Conservation (phyloP, 495 filamentous ascomycete genomes). For the Penicillium angulare region DNA sequence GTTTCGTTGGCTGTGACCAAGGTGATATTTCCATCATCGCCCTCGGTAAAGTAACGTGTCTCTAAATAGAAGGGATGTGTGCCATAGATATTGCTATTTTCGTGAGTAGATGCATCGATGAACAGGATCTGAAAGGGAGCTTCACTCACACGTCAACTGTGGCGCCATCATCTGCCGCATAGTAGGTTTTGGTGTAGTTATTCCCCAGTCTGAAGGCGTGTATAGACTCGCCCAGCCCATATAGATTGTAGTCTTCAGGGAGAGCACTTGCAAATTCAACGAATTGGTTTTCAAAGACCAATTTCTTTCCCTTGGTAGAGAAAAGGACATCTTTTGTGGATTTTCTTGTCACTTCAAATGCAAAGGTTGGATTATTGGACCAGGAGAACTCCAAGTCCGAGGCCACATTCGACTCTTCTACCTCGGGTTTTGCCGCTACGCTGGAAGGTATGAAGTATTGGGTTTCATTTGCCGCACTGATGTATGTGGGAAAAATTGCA, state of each 20-base stretch:
- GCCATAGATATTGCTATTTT: slow-evolving; percentile 56
- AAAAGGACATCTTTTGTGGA: slow-evolving; percentile 59
- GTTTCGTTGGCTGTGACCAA: slow-evolving; percentile 56
- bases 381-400: slow-evolving; percentile 57
- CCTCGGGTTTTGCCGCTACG: no score
- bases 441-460: no score
- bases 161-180: slow-evolving; percentile 65
- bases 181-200: slow-evolving; percentile 65
- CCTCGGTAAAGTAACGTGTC: slow-evolving; percentile 62
- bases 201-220: slow-evolving; percentile 57
- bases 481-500: no score
- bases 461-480: no score
- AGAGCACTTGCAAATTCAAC: slow-evolving; percentile 58
- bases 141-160: slow-evolving; percentile 55
- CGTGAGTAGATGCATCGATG: neutral
- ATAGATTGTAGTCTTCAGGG: slow-evolving; percentile 62
- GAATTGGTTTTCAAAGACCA: slow-evolving; percentile 66
- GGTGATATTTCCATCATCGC: slow-evolving; percentile 49
- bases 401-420: no score
- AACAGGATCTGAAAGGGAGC: no score
- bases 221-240: slow-evolving; percentile 61
- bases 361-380: slow-evolving; percentile 60
- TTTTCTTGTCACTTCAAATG: slow-evolving; percentile 55
- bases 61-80: slow-evolving; percentile 63
- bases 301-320: slow-evolving; percentile 49